Percentiles rank a stretch among this genome's conserved stretches.
These are phyloP conservation scores for Fonsecaea pedrosoi DNA, from an alignment of 2,329 filamentous ascomycete genomes.

Conservation along the genomic window DNA sequence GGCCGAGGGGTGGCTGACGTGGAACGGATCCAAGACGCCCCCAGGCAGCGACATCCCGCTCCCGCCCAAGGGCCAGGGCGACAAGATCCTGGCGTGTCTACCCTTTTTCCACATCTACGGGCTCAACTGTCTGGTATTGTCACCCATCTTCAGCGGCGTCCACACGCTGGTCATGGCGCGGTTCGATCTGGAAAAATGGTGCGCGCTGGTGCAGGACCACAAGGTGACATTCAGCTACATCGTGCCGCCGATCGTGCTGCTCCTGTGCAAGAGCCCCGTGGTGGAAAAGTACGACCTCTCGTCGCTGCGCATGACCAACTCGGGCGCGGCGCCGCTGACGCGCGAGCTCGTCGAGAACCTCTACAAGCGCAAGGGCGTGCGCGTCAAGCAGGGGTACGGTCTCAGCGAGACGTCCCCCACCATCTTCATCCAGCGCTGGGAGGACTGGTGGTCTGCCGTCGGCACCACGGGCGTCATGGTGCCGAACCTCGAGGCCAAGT, in stretches of 20 bases:
- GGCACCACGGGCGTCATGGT: slow-evolving; percentile 80
- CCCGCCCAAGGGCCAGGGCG: slow-evolving; percentile 60
- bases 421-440: slow-evolving; percentile 74
- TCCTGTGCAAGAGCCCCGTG: slow-evolving; percentile 77
- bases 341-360: slow-evolving; percentile 78
- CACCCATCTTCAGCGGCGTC: slow-evolving; percentile 69
- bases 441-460: slow-evolving; percentile 76
- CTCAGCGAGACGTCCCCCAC: slow-evolving; percentile 85
- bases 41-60: slow-evolving; percentile 38
- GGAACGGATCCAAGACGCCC: slow-evolving; percentile 58
- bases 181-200: slow-evolving; percentile 83
- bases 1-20: slow-evolving; percentile 64
- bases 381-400: slow-evolving; percentile 92
- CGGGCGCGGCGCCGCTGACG: slow-evolving; percentile 83
- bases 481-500: slow-evolving; percentile 80
- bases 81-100: slow-evolving; percentile 77
- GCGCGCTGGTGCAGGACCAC: slow-evolving; percentile 75
- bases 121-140: slow-evolving; percentile 74
- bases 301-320: slow-evolving; percentile 82
- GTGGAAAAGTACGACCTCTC: slow-evolving; percentile 79
- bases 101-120: slow-evolving; percentile 95
- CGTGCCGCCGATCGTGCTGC: slow-evolving; percentile 82
- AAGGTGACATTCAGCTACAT: slow-evolving; percentile 80
- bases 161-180: slow-evolving; percentile 74
- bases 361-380: slow-evolving; percentile 74